Base-by-base conservation (phyloP, 768 basidiomycete species). In the Kwoniella dejecticola region DNA sequence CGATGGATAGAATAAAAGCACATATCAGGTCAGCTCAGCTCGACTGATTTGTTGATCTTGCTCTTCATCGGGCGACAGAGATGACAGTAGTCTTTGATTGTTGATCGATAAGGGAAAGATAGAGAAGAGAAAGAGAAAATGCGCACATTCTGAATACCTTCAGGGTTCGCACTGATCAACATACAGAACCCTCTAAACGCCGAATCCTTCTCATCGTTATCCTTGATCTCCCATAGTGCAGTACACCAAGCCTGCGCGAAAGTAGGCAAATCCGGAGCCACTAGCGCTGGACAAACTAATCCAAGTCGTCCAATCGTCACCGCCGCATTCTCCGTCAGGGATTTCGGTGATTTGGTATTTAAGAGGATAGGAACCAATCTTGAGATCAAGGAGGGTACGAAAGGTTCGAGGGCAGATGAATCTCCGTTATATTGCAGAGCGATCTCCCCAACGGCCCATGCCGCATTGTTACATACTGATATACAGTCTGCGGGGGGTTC, bases 381-480 rank as follows among this genome's bases (percentile, higher is more conserved):
- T 52, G 89, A 83, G 66, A 97, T 90, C 38, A 99, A 82, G 0
- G 88, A 87, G 53, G 87, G 84, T 5, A 96, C 92, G 87, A 89
- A 98, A 79, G 89, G 91, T 72, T 88, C 87, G 82, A 98, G 60
- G 29, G 65, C 55, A 3, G 62, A 17, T 3, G 68, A 54, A 53
- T 76, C 68, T 24, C 53, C 57, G n/a, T 66, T 63, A 75, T 90
- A 93, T 47, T 92, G 90, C 64, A 99, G 81, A 7, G 96, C 91
- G 30, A 99, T 91, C 79, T 99, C 96, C 44, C 96, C 96, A 27
- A 96, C 93, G n/a, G 92, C 93, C 96, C 96, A 99, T 0, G 95
- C 95, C 10, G 96, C 96, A 75, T 99, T 99, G 80, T 99, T 99
- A 78, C 91, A 94, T 4, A 95, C 96, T 68, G 91, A 94, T 64